These are phyloP conservation scores for Secale cereale DNA, from an alignment of 176 grass and related monocot species.

Conservation along the genomic window DNA sequence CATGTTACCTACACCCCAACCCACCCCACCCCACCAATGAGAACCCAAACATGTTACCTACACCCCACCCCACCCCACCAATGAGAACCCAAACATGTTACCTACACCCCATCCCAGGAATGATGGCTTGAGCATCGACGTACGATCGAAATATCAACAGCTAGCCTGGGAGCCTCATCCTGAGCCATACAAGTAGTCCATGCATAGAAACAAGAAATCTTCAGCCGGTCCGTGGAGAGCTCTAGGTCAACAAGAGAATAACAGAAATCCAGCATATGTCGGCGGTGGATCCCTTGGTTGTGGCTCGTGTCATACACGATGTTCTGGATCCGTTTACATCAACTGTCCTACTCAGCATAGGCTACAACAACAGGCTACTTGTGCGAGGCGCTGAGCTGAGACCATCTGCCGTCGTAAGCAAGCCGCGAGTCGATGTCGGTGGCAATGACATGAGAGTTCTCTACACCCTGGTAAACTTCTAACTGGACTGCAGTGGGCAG, in stretches of 20 bases:
- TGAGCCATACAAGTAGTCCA: slow-evolving; percentile 32
- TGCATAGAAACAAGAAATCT: background rate
- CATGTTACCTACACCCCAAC: no score
- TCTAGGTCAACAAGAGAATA: background rate
- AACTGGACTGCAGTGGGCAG: background rate
- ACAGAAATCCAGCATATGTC: background rate
- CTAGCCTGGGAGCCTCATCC: background rate
- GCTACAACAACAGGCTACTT: slow-evolving; percentile 46
- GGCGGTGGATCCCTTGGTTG: slow-evolving; percentile 38
- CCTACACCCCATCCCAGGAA: no score
- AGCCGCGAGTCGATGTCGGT: slow-evolving; percentile 53
- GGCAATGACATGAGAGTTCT: slow-evolving; percentile 58
- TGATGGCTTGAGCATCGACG: no score
- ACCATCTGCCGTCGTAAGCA: slow-evolving; percentile 49
- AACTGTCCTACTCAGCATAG: slow-evolving; percentile 44
- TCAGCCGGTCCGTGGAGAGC: background rate
- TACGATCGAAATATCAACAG: background rate
- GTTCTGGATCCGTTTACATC: slow-evolving; percentile 59
- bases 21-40: no score
- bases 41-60: no score
- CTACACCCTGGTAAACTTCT: slow-evolving; percentile 65
- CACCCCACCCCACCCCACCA: no score
- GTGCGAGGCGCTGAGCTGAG: slow-evolving; percentile 44
- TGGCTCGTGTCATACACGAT: slow-evolving; percentile 49
- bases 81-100: no score